These are phyloP conservation scores for Dillenia suffruticosa DNA, from an alignment of 164 flowering plant genomes.

Conservation along the genomic window DNA sequence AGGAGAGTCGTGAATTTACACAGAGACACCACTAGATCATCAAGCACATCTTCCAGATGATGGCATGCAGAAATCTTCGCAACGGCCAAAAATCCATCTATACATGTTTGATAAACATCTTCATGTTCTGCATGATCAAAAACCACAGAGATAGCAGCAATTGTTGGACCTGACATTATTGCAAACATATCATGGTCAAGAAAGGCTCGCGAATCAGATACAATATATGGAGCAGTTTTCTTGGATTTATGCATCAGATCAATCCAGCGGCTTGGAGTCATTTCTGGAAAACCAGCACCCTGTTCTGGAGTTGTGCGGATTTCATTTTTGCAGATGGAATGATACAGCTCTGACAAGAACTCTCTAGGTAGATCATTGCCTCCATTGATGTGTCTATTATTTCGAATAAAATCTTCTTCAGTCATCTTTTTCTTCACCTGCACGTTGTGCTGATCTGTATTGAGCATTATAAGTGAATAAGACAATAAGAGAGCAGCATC, in stretches of 20 bases:
- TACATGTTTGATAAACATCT: constrained; percentile 1
- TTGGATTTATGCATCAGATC: constrained; percentile 1
- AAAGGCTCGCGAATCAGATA: background rate
- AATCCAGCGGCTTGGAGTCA: constrained; percentile 2
- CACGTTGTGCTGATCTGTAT: constrained; percentile 3
- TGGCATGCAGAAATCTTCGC: constrained; percentile 4
- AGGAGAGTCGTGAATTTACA: constrained; percentile 1
- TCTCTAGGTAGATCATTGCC: constrained; percentile 2
- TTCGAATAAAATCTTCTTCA: constrained; percentile 5
- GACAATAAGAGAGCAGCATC: constrained; percentile 7
- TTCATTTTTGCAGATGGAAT: constrained; percentile 4
- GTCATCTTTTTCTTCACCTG: constrained; percentile 7
- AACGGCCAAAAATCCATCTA: constrained; percentile 3
- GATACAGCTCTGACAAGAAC: constrained; percentile 1
- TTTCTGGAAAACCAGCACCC: background rate
- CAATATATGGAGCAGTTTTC: background rate
- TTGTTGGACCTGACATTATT: constrained; percentile 3
- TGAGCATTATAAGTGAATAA: constrained; percentile 3
- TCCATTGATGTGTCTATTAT: constrained; percentile 2
- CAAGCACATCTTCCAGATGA: constrained; percentile 5
- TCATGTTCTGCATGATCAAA: constrained; percentile 1
- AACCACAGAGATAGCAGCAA: constrained; percentile 8
- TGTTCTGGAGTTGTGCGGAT: constrained; percentile 4
- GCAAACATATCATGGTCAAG: constrained; percentile 9
- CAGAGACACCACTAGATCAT: constrained; percentile 2